A percentile compares a stretch with the other conserved stretches of the same genome.
Evolutionary conservation across 371 early-diverging fungal genomes (phyloP).

Genomic region (Mucor irregularis): DNA sequence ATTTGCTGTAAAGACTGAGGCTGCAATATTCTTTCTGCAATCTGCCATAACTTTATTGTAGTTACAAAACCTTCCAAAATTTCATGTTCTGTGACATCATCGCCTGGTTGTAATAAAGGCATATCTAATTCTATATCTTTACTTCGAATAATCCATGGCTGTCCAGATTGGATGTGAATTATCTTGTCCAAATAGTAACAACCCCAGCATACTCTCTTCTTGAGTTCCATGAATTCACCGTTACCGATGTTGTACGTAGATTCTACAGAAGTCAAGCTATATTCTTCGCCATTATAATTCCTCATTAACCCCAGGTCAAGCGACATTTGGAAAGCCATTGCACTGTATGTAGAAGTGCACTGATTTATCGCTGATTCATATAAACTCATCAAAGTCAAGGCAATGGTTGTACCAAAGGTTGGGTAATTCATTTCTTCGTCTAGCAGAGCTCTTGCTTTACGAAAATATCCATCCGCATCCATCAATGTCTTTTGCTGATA

Average conservation of each 20-base stretch:
- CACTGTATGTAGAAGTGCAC: slow-evolving; percentile 19
- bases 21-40: slow-evolving; percentile 24
- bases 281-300: slow-evolving; percentile 16
- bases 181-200: slow-evolving; percentile 35
- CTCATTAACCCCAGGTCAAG: slow-evolving; percentile 26
- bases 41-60: slow-evolving; percentile 26
- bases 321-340: slow-evolving; percentile 37
- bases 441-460: slow-evolving; percentile 25
- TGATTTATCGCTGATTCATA: slow-evolving; percentile 19
- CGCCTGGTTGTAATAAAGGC: slow-evolving; percentile 32
- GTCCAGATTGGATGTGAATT: slow-evolving; percentile 20
- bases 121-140: slow-evolving; percentile 31
- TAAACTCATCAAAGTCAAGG: slow-evolving; percentile 25
- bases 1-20: slow-evolving; percentile 4
- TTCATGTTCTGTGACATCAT: slow-evolving; percentile 26
- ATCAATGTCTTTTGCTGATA: background rate
- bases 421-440: slow-evolving; percentile 21
- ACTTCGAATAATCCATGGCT: slow-evolving; percentile 27
- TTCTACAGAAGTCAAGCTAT: too few species aligned
- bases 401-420: slow-evolving; percentile 25
- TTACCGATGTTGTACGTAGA: too few species aligned
- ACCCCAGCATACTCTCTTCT: slow-evolving; percentile 33
- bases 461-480: slow-evolving; percentile 27
- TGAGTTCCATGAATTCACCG: slow-evolving; percentile 20
- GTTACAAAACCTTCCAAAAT: slow-evolving; percentile 31